A percentile compares a stretch with the other conserved stretches of the same genome.
Evolutionary conservation across 2,329 filamentous ascomycete species (phyloP).

Genomic region (Albifimbria verrucaria): DNA sequence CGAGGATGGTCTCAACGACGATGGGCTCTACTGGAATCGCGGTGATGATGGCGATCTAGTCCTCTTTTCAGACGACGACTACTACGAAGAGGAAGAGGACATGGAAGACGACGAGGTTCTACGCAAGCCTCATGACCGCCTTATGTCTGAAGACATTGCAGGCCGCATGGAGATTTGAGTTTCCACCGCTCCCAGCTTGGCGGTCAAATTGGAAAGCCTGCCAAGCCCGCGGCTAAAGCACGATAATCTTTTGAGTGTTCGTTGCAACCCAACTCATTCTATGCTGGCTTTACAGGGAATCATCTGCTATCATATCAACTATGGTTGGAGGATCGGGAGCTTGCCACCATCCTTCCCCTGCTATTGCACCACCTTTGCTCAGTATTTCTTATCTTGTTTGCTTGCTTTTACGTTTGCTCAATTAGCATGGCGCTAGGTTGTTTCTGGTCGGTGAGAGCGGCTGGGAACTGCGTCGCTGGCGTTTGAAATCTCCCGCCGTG

Average conservation of each 20-base stretch:
- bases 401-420: too few relatives aligned
- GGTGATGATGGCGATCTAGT: conserved; percentile 57
- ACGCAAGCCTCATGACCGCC: conserved; percentile 45
- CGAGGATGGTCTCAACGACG: conserved; percentile 47
- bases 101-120: conserved; percentile 30
- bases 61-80: conserved; percentile 49
- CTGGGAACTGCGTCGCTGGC: conserved; percentile 21
- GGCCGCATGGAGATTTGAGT: conserved; percentile 60
- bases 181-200: not conserved
- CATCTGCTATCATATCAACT: too few relatives aligned
- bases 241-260: too few relatives aligned
- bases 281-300: too few relatives aligned
- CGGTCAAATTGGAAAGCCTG: not conserved
- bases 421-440: conserved; percentile 22
- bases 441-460: conserved; percentile 37
- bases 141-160: conserved; percentile 62
- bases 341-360: too few relatives aligned
- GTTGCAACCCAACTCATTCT: too few relatives aligned
- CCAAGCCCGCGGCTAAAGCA: too few relatives aligned
- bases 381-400: too few relatives aligned
- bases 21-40: conserved; percentile 54
- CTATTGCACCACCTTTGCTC: too few relatives aligned
- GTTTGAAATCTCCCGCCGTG: not conserved
- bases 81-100: conserved; percentile 43
- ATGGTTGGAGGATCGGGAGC: too few relatives aligned